phyloP scores from a whole-genome alignment of 148 eudicot species.

The Cornus controversa region DNA sequence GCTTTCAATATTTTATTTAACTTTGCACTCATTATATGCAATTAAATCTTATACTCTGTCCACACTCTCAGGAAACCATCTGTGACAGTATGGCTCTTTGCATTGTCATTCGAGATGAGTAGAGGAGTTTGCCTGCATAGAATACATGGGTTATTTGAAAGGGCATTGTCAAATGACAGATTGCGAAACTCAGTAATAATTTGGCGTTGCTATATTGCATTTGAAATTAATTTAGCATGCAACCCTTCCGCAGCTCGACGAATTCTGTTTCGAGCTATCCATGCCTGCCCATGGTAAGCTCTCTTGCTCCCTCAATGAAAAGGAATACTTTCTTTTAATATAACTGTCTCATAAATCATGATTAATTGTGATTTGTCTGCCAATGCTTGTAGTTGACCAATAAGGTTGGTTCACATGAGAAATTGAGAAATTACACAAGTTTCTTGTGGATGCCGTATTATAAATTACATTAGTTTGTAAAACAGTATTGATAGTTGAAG shows the following conservation, averaged over 20 bases:
- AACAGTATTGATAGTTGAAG: neutral
- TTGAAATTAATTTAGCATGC: slow-evolving; percentile 53
- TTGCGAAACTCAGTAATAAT: slow-evolving; percentile 54
- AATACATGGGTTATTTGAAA: slow-evolving; percentile 79
- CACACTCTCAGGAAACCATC: slow-evolving; percentile 70
- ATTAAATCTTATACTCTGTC: neutral
- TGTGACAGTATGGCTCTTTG: slow-evolving; percentile 60
- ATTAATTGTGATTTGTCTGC: neutral
- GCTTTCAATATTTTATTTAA: neutral
- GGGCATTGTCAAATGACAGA: slow-evolving; percentile 63
- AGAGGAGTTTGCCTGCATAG: slow-evolving; percentile 66
- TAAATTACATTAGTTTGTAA: neutral
- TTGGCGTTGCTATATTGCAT: slow-evolving; percentile 89
- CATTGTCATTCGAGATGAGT: slow-evolving; percentile 73
- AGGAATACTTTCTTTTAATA: neutral
- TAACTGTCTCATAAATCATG: neutral
- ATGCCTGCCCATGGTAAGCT: slow-evolving; percentile 89
- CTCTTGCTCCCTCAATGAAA: neutral
- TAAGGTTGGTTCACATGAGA: neutral
- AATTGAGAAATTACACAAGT: neutral
- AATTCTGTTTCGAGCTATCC: slow-evolving; percentile 88
- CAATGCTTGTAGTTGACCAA: neutral
- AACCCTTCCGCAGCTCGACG: slow-evolving; percentile 70
- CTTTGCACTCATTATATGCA: neutral
- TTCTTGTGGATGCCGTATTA: neutral